Conservation (phyloP, 495 filamentous ascomycete species). For the Tuber indicum region DNA sequence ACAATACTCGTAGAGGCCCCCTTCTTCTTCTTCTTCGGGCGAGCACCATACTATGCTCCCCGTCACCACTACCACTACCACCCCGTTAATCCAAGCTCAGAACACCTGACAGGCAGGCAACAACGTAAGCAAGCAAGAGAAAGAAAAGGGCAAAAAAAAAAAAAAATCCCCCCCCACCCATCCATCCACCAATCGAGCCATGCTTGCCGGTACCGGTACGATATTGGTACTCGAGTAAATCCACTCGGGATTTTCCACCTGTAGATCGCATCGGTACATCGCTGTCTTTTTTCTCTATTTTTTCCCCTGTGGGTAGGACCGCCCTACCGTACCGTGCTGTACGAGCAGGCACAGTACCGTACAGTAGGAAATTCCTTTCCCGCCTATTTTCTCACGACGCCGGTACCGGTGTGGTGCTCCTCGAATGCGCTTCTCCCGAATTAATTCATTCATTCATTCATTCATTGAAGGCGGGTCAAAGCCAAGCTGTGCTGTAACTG, state of each 20-base stretch:
- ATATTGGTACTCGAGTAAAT: neutral
- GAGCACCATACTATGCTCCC: neutral
- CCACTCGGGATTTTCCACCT: conserved; percentile 3
- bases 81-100: neutral
- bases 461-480: neutral
- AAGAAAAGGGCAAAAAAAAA: neutral
- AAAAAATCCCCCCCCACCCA: neutral
- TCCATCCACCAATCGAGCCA: neutral
- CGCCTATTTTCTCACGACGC: neutral
- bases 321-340: neutral
- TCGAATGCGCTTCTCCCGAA: neutral
- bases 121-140: neutral
- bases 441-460: neutral
- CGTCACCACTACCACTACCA: neutral
- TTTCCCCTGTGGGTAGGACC: neutral
- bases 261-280: neutral
- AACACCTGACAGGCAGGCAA: neutral
- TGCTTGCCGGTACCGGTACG: neutral
- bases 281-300: neutral
- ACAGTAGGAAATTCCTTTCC: neutral
- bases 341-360: too few species aligned
- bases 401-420: neutral
- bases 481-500: neutral
- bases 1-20: neutral
- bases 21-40: neutral